Percentiles rank a stretch among this genome's conserved stretches.
phyloP scores from a whole-genome alignment of 352 stramenopile species.

The Globisporangium spinosum region DNA sequence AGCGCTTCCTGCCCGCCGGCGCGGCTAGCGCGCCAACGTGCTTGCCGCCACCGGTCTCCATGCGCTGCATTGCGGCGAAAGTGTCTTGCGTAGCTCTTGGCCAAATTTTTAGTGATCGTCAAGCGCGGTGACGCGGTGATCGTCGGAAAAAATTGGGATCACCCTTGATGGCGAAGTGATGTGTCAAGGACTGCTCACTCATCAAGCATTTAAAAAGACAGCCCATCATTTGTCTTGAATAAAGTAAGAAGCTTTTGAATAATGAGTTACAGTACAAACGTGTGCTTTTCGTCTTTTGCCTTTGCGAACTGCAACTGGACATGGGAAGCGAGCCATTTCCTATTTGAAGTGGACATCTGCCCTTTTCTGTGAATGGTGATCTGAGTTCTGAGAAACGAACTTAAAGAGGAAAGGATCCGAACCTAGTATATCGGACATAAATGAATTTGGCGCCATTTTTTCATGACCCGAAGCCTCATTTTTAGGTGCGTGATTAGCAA shows the following conservation, averaged over 20 bases:
- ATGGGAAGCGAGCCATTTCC: neutral
- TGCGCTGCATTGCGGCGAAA: neutral
- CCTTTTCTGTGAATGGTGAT: neutral
- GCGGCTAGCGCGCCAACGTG: neutral
- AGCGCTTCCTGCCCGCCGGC: constrained; percentile 41
- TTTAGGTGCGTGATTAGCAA: too few relatives aligned
- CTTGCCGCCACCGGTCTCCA: constrained; percentile 3
- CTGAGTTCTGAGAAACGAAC: neutral
- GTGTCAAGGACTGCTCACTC: neutral
- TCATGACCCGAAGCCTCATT: neutral
- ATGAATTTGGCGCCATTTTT: neutral
- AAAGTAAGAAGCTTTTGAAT: neutral
- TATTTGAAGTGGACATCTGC: neutral
- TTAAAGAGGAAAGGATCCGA: neutral
- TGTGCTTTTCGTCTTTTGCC: neutral
- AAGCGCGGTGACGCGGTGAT: neutral
- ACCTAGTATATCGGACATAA: neutral
- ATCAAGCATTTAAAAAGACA: neutral
- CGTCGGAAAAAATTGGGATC: neutral
- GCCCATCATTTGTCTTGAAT: neutral
- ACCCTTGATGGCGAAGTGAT: neutral
- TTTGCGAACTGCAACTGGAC: neutral
- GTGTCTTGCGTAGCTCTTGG: neutral
- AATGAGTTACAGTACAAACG: neutral
- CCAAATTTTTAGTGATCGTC: neutral